These are phyloP conservation scores for Myrica gale DNA, from an alignment of 306 rosid genomes.

Conservation along the genomic window DNA sequence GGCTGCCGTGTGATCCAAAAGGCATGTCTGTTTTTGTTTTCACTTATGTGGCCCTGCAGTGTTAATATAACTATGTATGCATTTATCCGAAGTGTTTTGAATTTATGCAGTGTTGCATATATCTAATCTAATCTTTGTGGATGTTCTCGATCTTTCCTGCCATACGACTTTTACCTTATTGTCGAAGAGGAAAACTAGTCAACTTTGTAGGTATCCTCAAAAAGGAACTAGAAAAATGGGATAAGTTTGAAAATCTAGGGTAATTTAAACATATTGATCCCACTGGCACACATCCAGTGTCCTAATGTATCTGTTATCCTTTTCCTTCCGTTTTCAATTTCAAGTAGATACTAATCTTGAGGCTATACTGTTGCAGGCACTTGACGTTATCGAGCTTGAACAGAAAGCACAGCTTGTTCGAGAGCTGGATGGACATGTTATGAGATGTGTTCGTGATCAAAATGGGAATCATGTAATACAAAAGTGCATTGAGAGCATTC, in stretches of 20 bases:
- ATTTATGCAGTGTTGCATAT: not conserved
- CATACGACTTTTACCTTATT: not conserved
- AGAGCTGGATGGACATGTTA: constrained; percentile 61
- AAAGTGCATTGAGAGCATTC: constrained; percentile 59
- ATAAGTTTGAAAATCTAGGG: not conserved
- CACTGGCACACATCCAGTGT: not conserved
- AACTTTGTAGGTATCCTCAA: not conserved
- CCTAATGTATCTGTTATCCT: not conserved
- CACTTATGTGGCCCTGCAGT: not conserved
- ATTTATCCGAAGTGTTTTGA: no score
- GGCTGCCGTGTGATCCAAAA: constrained; percentile 60
- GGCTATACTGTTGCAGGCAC: constrained; percentile 44
- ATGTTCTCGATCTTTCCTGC: not conserved
- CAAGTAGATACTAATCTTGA: constrained; percentile 8
- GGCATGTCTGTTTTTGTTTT: constrained; percentile 18
- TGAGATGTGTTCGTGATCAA: constrained; percentile 64
- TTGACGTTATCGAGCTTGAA: constrained; percentile 58
- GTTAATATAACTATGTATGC: not conserved
- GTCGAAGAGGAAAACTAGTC: not conserved
- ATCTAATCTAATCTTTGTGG: not conserved
- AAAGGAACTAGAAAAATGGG: not conserved
- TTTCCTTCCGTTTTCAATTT: not conserved
- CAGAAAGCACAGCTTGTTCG: constrained; percentile 59
- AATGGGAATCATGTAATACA: constrained; percentile 71
- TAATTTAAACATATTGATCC: not conserved